Evolutionary conservation across 371 early-diverging fungal species (phyloP).

Genomic region (Cokeromyces recurvatus): DNA sequence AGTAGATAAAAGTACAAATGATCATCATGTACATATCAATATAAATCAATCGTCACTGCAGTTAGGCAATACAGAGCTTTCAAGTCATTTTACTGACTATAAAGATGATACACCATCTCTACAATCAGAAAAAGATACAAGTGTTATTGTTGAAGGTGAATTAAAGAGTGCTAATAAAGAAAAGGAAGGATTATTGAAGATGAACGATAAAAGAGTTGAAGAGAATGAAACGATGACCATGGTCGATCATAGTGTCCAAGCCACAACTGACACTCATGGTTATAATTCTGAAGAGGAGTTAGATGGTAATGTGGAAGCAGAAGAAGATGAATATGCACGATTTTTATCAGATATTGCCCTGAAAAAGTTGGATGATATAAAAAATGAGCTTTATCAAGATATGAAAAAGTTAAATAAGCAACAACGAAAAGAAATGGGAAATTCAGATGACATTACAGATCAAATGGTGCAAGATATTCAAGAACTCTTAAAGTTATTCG

Average conservation of each 20-base stretch:
- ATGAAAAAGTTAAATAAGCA: conserved; percentile 51
- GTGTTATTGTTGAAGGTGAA: too few species aligned
- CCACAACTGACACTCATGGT: conserved; percentile 17
- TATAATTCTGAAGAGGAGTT: conserved; percentile 45
- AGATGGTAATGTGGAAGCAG: conserved; percentile 23
- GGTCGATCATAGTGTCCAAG: too few species aligned
- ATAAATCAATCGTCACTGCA: conserved; percentile 1
- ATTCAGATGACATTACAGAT: conserved; percentile 61
- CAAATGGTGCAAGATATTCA: conserved; percentile 73
- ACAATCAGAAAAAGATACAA: too few species aligned
- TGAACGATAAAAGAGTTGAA: too few species aligned
- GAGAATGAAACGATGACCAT: neutral
- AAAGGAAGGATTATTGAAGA: too few species aligned
- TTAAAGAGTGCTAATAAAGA: too few species aligned
- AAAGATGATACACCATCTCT: too few species aligned
- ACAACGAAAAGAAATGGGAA: conserved; percentile 57
- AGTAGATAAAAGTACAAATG: too few species aligned
- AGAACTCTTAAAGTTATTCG: conserved; percentile 87
- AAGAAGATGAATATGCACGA: conserved; percentile 53
- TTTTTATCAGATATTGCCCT: conserved; percentile 50
- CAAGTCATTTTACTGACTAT: neutral
- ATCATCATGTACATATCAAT: conserved; percentile 1
- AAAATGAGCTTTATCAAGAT: conserved; percentile 52
- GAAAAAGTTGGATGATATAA: conserved; percentile 38
- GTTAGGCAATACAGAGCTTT: neutral